Evolutionary conservation across 1,284 basidiomycete genomes (phyloP).

Genomic region (Sanghuangporus weigelae): DNA sequence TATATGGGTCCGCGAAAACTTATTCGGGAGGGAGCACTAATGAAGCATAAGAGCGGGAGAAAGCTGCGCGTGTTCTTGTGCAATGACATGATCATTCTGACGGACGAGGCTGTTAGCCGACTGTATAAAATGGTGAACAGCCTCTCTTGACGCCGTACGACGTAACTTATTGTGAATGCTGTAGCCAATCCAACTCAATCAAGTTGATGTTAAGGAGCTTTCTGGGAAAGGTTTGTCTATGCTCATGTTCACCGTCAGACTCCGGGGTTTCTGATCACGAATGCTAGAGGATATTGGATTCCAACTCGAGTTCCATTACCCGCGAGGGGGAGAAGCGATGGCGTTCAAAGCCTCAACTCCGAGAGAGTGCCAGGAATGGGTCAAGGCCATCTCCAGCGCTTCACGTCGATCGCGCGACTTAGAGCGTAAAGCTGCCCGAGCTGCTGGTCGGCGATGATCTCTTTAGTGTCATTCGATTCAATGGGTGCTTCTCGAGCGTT

Average conservation of each 20-base stretch:
- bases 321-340: slow-evolving; percentile 71
- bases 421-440: slow-evolving; percentile 6
- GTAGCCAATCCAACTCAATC: slow-evolving; percentile 68
- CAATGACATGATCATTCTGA: slow-evolving; percentile 76
- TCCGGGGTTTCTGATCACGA: slow-evolving; percentile 1
- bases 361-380: slow-evolving; percentile 65
- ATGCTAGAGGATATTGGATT: slow-evolving; percentile 59
- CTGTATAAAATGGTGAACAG: slow-evolving; percentile 78
- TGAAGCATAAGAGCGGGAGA: slow-evolving; percentile 81
- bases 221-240: slow-evolving; percentile 38
- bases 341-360: slow-evolving; percentile 53
- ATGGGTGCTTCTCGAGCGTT: background rate
- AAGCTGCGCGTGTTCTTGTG: slow-evolving; percentile 76
- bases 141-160: background rate
- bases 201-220: slow-evolving; percentile 53
- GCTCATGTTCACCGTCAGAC: background rate
- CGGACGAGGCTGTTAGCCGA: slow-evolving; percentile 60
- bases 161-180: background rate
- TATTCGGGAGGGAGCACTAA: slow-evolving; percentile 72
- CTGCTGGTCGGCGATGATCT: background rate
- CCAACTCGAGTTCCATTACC: slow-evolving; percentile 60
- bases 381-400: slow-evolving; percentile 43
- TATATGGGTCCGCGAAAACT: slow-evolving; percentile 73
- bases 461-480: background rate
- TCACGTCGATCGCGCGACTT: slow-evolving; percentile 34